These are phyloP conservation scores for Dysphania ambrosioides DNA, from an alignment of 148 eudicot species.

Conservation along the genomic window DNA sequence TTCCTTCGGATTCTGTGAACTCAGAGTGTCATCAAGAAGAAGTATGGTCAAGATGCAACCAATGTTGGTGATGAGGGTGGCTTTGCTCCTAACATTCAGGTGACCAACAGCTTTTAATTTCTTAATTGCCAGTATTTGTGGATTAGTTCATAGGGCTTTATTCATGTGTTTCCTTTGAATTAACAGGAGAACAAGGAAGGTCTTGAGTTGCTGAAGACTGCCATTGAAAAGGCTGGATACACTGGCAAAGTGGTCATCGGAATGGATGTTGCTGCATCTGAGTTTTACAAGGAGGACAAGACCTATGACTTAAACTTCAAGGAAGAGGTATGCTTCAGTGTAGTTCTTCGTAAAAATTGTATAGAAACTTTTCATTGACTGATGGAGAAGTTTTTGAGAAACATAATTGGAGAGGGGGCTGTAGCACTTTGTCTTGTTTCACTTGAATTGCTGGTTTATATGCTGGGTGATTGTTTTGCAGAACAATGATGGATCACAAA, in stretches of 20 bases:
- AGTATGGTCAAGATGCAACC: constrained; percentile 97
- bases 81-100: constrained; percentile 98
- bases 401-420: background rate
- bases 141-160: background rate
- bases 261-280: constrained; percentile 99
- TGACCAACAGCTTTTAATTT: constrained; percentile 13
- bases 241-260: constrained; percentile 94
- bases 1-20: constrained; percentile 6
- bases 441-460: background rate
- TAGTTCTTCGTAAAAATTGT: background rate
- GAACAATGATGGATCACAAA: constrained; percentile 81
- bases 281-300: constrained; percentile 83
- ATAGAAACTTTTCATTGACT: background rate
- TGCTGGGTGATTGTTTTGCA: constrained; percentile 32
- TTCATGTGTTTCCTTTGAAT: constrained; percentile 17
- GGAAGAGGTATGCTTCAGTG: constrained; percentile 65
- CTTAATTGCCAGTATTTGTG: background rate
- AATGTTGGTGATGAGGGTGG: constrained; percentile 99
- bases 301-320: constrained; percentile 92
- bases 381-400: background rate
- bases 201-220: constrained; percentile 91
- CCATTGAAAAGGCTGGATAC: constrained; percentile 94
- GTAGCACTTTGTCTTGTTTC: background rate
- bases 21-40: constrained; percentile 97
- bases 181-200: constrained; percentile 98